Evolutionary conservation across 306 rosid species (phyloP).

Genomic region (Trifolium fragiferum): DNA sequence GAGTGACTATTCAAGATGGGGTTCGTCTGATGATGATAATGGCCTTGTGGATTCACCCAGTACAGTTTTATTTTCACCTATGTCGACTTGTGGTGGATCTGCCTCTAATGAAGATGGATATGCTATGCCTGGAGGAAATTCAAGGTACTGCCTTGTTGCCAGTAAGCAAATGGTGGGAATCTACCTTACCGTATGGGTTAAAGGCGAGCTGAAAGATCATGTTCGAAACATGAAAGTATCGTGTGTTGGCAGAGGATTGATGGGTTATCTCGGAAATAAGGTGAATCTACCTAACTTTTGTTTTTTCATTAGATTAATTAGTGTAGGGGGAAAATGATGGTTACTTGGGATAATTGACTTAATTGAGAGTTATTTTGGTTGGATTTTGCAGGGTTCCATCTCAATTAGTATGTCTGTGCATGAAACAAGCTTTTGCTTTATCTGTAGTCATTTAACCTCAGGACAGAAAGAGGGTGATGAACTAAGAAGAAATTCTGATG

Average conservation of each 20-base stretch:
- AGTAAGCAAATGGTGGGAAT: conserved; percentile 99
- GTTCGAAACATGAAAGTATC: conserved; percentile 93
- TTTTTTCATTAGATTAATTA: conserved; percentile 14
- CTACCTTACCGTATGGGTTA: conserved; percentile 96
- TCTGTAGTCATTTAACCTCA: conserved; percentile 93
- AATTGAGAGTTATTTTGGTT: conserved; percentile 39
- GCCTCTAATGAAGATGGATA: conserved; percentile 80
- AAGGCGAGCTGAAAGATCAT: conserved; percentile 86
- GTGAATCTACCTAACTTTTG: conserved; percentile 47
- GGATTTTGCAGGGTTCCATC: conserved; percentile 87
- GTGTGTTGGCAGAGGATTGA: conserved; percentile 96
- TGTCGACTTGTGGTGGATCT: conserved; percentile 75
- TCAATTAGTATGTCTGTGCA: conserved; percentile 96
- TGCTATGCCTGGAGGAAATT: conserved; percentile 76
- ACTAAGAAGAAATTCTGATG: conserved; percentile 93
- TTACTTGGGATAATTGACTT: conserved; percentile 28
- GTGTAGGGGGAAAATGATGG: background rate
- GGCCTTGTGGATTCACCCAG: conserved; percentile 92
- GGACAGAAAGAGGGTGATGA: conserved; percentile 99
- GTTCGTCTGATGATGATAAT: conserved; percentile 95
- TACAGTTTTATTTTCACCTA: conserved; percentile 82
- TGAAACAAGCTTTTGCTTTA: conserved; percentile 93
- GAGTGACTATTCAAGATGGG: conserved; percentile 93
- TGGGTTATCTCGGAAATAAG: conserved; percentile 99
- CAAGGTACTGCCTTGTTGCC: conserved; percentile 94